Conservation (phyloP, 108 stramenopile genomes). For the Discostella stelligeroides region DNA sequence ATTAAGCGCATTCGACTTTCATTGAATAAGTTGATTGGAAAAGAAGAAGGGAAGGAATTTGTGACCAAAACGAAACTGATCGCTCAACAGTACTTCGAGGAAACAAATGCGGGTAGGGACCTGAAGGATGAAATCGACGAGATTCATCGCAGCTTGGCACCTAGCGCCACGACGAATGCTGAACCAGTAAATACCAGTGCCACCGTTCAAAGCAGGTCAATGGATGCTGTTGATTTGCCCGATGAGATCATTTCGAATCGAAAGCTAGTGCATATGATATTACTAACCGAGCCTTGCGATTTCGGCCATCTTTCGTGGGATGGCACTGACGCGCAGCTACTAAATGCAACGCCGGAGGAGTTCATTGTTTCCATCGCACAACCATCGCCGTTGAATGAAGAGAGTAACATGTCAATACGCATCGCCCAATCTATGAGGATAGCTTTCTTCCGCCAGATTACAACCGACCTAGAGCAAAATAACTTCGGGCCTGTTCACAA, state of each 20-base stretch:
- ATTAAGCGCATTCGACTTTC: constrained; percentile 41
- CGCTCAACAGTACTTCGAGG: constrained; percentile 20
- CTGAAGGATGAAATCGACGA: constrained; percentile 47
- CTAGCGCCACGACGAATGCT: neutral
- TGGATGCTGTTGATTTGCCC: constrained; percentile 6
- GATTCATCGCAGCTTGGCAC: constrained; percentile 15
- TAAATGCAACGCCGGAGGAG: constrained; percentile 23
- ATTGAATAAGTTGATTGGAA: constrained; percentile 41
- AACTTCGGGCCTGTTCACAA: constrained; percentile 29
- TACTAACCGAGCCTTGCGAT: constrained; percentile 45
- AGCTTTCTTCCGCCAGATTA: constrained; percentile 44
- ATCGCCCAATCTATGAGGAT: constrained; percentile 48
- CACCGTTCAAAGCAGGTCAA: neutral
- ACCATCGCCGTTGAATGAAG: constrained; percentile 3
- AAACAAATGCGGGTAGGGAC: constrained; percentile 5
- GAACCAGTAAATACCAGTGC: neutral
- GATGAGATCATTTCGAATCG: constrained; percentile 19
- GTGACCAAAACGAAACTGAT: constrained; percentile 34
- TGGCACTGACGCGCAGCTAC: constrained; percentile 12
- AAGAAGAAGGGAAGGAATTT: constrained; percentile 35
- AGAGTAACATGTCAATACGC: constrained; percentile 6
- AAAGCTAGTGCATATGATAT: constrained; percentile 33
- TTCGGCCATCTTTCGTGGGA: constrained; percentile 51
- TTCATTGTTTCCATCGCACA: constrained; percentile 27
- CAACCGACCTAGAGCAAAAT: constrained; percentile 18